phyloP scores from a whole-genome alignment of 1,139 yeast genomes.

The Sugiyamaella japonica region DNA sequence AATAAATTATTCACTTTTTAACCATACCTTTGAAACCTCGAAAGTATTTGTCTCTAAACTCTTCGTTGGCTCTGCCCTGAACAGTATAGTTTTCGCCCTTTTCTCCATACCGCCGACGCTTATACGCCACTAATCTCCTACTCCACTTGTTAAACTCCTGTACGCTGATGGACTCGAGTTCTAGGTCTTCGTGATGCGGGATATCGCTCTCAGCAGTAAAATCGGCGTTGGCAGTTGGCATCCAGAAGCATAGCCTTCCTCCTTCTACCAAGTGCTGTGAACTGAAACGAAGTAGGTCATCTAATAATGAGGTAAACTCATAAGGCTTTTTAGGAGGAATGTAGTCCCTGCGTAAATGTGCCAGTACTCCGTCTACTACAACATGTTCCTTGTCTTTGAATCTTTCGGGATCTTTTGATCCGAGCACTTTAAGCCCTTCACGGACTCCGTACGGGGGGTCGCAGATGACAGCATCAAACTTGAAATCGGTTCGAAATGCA shows the following conservation, averaged over 20 bases:
- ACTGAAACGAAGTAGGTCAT: conserved; percentile 73
- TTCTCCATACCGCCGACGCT: conserved; percentile 59
- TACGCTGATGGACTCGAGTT: conserved; percentile 70
- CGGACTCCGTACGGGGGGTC: conserved; percentile 99
- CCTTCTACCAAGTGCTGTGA: conserved; percentile 66
- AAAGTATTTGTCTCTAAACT: conserved; percentile 81
- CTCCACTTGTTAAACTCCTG: conserved; percentile 93
- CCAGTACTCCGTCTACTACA: conserved; percentile 73
- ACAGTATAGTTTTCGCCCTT: conserved; percentile 58
- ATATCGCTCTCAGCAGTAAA: conserved; percentile 63
- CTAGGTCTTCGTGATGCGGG: conserved; percentile 75
- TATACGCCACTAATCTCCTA: conserved; percentile 77
- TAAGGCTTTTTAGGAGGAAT: conserved; percentile 93
- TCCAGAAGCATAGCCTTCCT: conserved; percentile 92
- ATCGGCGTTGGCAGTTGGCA: conserved; percentile 96
- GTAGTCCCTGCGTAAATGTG: conserved; percentile 76
- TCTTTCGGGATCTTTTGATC: conserved; percentile 66
- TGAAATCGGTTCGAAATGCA: conserved; percentile 63
- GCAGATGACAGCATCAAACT: conserved; percentile 79
- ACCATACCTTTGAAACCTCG: conserved; percentile 49
- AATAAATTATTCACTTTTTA: neutral
- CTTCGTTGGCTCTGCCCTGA: conserved; percentile 43
- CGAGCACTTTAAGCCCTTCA: conserved; percentile 91
- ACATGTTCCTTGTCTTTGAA: conserved; percentile 69
- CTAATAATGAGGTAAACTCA: conserved; percentile 70